phyloP scores from a whole-genome alignment of 2,329 filamentous ascomycete genomes.

The Colletotrichum eremochloae region DNA sequence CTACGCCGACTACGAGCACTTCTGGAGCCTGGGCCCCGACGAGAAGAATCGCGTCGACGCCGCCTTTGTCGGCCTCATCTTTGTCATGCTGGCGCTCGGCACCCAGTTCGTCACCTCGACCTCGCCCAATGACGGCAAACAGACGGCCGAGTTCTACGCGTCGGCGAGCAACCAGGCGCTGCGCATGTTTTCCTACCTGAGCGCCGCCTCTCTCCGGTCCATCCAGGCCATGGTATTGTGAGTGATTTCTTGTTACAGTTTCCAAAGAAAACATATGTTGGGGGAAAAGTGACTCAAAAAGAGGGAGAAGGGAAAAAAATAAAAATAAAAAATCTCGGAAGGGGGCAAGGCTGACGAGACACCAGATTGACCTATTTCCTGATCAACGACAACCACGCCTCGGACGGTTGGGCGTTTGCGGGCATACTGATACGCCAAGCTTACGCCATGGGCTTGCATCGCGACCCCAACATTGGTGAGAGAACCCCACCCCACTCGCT shows the following conservation, averaged over 20 bases:
- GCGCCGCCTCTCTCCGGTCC: conserved; percentile 78
- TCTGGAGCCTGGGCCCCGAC: conserved; percentile 73
- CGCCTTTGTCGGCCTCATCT: conserved; percentile 78
- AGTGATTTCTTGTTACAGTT: background rate
- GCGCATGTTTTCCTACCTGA: conserved; percentile 81
- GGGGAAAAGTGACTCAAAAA: background rate
- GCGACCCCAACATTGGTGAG: conserved; percentile 79
- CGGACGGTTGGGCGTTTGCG: conserved; percentile 85
- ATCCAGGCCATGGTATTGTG: conserved; percentile 84
- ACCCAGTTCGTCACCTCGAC: conserved; percentile 79
- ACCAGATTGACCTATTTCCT: conserved; percentile 78
- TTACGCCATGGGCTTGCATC: conserved; percentile 85
- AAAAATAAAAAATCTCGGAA: background rate
- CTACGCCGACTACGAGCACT: conserved; percentile 82
- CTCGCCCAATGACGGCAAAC: conserved; percentile 73
- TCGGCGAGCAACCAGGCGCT: conserved; percentile 84
- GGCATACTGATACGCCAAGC: conserved; percentile 83
- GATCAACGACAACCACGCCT: conserved; percentile 88
- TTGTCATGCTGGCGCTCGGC: conserved; percentile 82
- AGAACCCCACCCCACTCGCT: background rate
- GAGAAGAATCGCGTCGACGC: conserved; percentile 75
- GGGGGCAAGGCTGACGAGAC: background rate
- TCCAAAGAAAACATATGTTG: background rate
- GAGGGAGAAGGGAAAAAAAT: background rate
- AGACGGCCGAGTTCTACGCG: conserved; percentile 85